These are phyloP conservation scores for Fusarium humuli DNA, from an alignment of 2,329 filamentous ascomycete genomes.

Conservation along the genomic window DNA sequence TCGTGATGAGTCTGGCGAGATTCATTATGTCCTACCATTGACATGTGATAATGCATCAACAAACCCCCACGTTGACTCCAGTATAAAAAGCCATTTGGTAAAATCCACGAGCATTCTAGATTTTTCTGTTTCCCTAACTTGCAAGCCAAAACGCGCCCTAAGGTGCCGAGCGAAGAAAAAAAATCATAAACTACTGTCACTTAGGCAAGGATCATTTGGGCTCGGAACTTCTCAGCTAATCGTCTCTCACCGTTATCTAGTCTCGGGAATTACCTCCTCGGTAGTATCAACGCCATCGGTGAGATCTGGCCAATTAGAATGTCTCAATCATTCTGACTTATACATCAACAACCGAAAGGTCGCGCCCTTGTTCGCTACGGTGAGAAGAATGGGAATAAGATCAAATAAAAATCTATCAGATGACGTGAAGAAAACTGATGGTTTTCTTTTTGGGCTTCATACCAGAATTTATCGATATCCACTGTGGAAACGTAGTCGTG, in stretches of 20 bases:
- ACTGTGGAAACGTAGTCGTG: slow-evolving; percentile 24
- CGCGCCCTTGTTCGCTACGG: slow-evolving; percentile 10
- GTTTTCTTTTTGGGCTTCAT: neutral
- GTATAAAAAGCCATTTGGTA: neutral
- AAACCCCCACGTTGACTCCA: neutral
- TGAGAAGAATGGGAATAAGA: neutral
- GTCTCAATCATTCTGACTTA: neutral
- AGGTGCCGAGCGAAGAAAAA: neutral
- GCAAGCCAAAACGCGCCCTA: neutral
- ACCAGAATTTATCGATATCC: slow-evolving; percentile 4
- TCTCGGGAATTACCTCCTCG: neutral
- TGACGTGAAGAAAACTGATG: slow-evolving; percentile 5
- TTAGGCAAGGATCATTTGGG: neutral
- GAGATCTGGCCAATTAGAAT: slow-evolving; percentile 26
- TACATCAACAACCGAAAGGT: slow-evolving; percentile 17
- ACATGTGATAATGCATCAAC: neutral
- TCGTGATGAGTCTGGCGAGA: neutral
- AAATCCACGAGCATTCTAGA: slow-evolving; percentile 6
- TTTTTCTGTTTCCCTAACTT: neutral
- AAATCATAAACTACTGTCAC: neutral
- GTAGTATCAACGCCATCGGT: slow-evolving; percentile 13
- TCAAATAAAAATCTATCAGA: slow-evolving; percentile 10
- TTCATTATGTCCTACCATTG: neutral
- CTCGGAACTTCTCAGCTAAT: slow-evolving; percentile 1
- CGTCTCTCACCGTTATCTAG: neutral